These are phyloP conservation scores for Yarrowia bubula DNA, from an alignment of 805 yeast species.

Conservation along the genomic window DNA sequence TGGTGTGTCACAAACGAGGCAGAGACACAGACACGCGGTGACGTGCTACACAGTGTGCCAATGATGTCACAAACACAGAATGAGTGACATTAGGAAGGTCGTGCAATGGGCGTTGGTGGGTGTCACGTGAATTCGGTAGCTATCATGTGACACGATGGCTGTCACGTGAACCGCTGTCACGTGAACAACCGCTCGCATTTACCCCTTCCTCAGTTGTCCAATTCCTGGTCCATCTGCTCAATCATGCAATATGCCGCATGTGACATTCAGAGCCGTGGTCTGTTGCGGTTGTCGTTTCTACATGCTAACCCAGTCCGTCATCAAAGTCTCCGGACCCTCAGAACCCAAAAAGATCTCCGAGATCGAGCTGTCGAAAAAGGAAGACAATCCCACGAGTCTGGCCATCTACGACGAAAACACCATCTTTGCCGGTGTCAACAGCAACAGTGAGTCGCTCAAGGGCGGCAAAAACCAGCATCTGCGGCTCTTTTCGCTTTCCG, in stretches of 20 bases:
- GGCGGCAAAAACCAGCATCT: slow-evolving; percentile 67
- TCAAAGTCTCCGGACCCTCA: neutral
- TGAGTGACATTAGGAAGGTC: neutral
- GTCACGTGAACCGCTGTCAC: too few species aligned
- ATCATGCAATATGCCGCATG: too few species aligned
- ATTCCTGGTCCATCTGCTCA: too few species aligned
- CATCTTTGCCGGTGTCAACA: slow-evolving; percentile 73
- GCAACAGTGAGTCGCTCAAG: slow-evolving; percentile 55
- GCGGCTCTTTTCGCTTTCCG: slow-evolving; percentile 50
- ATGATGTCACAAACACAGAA: neutral
- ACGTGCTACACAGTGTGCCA: neutral
- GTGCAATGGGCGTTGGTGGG: too few species aligned
- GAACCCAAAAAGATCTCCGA: slow-evolving; percentile 23
- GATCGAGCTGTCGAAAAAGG: slow-evolving; percentile 40
- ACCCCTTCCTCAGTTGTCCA: too few species aligned
- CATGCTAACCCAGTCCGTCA: neutral
- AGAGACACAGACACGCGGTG: neutral
- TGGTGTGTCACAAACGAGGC: neutral
- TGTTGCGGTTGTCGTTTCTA: neutral
- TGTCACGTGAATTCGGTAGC: too few species aligned
- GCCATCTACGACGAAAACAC: slow-evolving; percentile 48
- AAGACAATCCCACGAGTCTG: slow-evolving; percentile 86
- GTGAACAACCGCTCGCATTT: too few species aligned
- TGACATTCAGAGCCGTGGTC: too few species aligned
- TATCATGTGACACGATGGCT: too few species aligned